A percentile compares a stretch with the other conserved stretches of the same genome.
Evolutionary conservation across 306 rosid genomes (phyloP).

Genomic region (Vachellia pachyceras): DNA sequence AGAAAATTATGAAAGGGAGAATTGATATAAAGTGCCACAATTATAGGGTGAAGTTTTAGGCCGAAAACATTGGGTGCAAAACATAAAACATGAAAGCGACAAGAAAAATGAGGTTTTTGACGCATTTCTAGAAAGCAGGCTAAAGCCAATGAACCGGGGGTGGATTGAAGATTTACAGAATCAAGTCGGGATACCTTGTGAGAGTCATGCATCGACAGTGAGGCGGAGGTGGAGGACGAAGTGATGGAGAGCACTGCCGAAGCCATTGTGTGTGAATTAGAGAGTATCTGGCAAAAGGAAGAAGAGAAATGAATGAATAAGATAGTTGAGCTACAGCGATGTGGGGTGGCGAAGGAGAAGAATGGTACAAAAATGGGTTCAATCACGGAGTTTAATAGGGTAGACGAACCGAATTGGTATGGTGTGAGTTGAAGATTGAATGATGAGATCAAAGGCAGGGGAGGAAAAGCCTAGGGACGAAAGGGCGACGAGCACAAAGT

Average conservation of each 20-base stretch:
- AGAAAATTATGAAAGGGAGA: background rate
- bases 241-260: conserved; percentile 65
- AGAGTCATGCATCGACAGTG: conserved; percentile 47
- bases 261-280: conserved; percentile 42
- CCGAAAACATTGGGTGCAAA: background rate
- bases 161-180: background rate
- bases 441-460: conserved; percentile 13
- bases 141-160: background rate
- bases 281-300: background rate
- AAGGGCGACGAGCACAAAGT: conserved; percentile 18
- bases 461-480: background rate
- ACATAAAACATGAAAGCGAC: background rate
- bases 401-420: background rate
- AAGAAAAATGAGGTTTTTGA: background rate
- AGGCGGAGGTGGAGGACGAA: conserved; percentile 55
- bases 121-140: conserved; percentile 28
- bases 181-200: conserved; percentile 51
- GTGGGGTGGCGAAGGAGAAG: background rate
- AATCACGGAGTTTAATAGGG: background rate
- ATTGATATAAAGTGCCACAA: background rate
- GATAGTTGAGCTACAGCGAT: background rate
- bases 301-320: background rate
- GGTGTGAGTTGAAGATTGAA: background rate
- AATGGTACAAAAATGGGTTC: background rate
- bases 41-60: conserved; percentile 13